Conservation (phyloP, 495 filamentous ascomycete species). For the Stereocaulon alpinum region DNA sequence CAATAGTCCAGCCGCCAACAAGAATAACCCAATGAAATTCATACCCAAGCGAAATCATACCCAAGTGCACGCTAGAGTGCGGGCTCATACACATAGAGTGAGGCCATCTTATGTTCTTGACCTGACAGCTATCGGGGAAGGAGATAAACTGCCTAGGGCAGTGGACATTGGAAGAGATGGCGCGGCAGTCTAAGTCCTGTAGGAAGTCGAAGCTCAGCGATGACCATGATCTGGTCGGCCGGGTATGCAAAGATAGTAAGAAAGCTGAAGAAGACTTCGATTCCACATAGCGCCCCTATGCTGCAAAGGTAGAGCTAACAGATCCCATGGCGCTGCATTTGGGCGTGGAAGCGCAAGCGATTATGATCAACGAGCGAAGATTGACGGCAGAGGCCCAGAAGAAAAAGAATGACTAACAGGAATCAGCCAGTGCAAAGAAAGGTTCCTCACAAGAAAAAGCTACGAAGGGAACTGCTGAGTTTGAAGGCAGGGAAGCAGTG, state of each 20-base stretch:
- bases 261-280: constrained; percentile 1
- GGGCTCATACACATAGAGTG: constrained; percentile 8
- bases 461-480: not conserved
- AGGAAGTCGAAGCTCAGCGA: not conserved
- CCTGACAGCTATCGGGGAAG: constrained; percentile 13
- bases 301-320: constrained; percentile 9
- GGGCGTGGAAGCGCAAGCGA: constrained; percentile 14
- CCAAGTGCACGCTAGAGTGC: not conserved
- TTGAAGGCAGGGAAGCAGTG: not conserved
- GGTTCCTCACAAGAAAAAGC: not conserved
- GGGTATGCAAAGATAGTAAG: constrained; percentile 8
- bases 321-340: not conserved
- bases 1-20: not conserved
- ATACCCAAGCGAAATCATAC: not conserved
- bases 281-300: constrained; percentile 5
- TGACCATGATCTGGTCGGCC: constrained; percentile 7
- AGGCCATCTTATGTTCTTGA: not conserved
- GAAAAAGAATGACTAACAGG: constrained; percentile 28
- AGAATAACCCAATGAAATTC: not conserved
- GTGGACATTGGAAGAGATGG: constrained; percentile 9
- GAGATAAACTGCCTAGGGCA: constrained; percentile 8
- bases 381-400: constrained; percentile 32
- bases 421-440: not conserved
- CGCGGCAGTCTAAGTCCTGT: constrained; percentile 2
- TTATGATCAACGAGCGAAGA: constrained; percentile 6